These are phyloP conservation scores for Ophiocordyceps camponoti-rufipedis DNA, from an alignment of 2,329 filamentous ascomycete genomes.

Conservation along the genomic window DNA sequence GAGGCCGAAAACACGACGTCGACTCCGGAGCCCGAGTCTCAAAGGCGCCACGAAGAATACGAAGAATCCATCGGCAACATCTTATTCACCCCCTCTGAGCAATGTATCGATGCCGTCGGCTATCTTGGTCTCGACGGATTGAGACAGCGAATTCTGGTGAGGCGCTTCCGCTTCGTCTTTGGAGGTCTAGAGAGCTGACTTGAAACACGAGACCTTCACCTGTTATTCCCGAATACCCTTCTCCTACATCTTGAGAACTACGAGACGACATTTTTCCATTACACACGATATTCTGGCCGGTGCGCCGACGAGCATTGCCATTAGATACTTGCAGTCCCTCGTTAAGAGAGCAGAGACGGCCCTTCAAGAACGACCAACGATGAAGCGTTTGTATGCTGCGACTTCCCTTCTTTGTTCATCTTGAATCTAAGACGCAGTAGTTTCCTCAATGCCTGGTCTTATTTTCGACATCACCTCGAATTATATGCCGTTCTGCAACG, in stretches of 20 bases:
- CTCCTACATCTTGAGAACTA: conserved; percentile 18
- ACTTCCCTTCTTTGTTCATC: neutral
- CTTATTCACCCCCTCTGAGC: conserved; percentile 14
- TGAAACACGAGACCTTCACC: conserved; percentile 27
- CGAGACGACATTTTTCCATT: conserved; percentile 12
- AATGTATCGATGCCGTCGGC: conserved; percentile 20
- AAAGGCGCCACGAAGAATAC: conserved; percentile 24
- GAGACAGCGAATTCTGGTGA: conserved; percentile 34
- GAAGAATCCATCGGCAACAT: conserved; percentile 27
- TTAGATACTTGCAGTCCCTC: conserved; percentile 11
- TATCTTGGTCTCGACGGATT: conserved; percentile 35
- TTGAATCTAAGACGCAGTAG: conserved; percentile 8
- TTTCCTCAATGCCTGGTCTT: conserved; percentile 16
- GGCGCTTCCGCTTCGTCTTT: conserved; percentile 1
- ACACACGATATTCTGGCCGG: conserved; percentile 14
- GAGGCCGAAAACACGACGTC: conserved; percentile 31
- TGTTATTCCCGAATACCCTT: conserved; percentile 30
- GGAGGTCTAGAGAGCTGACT: conserved; percentile 3
- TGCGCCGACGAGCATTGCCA: conserved; percentile 11
- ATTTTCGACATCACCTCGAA: conserved; percentile 30
- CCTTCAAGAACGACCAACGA: conserved; percentile 6
- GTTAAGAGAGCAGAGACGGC: conserved; percentile 9
- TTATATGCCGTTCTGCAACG: conserved; percentile 34
- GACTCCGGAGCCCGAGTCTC: conserved; percentile 20
- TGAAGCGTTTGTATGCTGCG: conserved; percentile 11